phyloP scores from a whole-genome alignment of 768 basidiomycete genomes.

The Leccinum subgranulosum region DNA sequence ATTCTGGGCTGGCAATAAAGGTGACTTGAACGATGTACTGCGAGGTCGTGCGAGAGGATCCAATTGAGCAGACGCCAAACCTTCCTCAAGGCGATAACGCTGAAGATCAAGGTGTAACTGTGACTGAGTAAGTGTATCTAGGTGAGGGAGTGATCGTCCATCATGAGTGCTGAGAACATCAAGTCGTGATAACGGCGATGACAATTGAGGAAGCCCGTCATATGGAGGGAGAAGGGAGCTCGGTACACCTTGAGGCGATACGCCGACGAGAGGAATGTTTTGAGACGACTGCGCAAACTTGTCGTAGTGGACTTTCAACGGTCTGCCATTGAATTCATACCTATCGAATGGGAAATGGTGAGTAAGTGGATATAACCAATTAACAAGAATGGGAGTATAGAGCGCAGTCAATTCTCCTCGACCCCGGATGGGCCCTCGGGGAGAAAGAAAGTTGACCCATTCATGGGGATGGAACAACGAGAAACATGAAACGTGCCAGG shows the following conservation, averaged over 20 bases:
- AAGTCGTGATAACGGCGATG: slow-evolving; percentile 20
- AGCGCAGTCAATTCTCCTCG: not conserved
- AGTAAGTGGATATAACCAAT: slow-evolving; percentile 5
- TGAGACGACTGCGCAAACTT: slow-evolving; percentile 55
- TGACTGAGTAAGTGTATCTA: slow-evolving; percentile 24
- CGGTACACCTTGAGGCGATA: slow-evolving; percentile 16
- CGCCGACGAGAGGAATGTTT: slow-evolving; percentile 23
- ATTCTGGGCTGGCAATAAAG: slow-evolving; percentile 17
- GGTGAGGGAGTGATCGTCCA: slow-evolving; percentile 15
- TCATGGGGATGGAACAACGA: not conserved
- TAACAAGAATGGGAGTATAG: not conserved
- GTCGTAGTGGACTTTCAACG: slow-evolving; percentile 90
- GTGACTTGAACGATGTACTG: slow-evolving; percentile 25
- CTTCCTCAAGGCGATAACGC: slow-evolving; percentile 28
- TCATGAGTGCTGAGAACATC: slow-evolving; percentile 27
- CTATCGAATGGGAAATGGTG: slow-evolving; percentile 37
- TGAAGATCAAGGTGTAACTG: slow-evolving; percentile 25
- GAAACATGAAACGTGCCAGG: not conserved
- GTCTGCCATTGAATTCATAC: slow-evolving; percentile 84
- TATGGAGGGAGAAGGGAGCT: slow-evolving; percentile 15
- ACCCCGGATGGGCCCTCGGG: not conserved
- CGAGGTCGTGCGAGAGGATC: slow-evolving; percentile 25
- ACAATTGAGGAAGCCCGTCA: slow-evolving; percentile 23
- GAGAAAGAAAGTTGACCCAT: not conserved
- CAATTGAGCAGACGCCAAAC: slow-evolving; percentile 24